Evolutionary conservation across 306 rosid species (phyloP), one percentile per base, ranked within the genome.

Genomic region (Prunus mume): DNA sequence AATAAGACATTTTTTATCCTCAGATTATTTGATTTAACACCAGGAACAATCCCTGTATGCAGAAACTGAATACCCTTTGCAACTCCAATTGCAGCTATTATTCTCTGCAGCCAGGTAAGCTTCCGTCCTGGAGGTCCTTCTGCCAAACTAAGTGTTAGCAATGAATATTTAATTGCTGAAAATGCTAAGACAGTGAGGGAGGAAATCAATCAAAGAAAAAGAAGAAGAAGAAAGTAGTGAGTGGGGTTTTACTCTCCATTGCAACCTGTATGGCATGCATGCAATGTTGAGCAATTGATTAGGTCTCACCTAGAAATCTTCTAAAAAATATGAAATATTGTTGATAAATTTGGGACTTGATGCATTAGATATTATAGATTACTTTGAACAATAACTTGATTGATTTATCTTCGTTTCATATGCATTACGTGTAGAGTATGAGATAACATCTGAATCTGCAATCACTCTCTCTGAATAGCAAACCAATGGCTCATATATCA

Each of bases 21-120:
- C 79, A 90, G 79, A 85, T 88, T 92, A 75, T 89, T 88, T 20
- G 93, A 89, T 58, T 87, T 90, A 17, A 95, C 75, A 43, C 99
- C 99, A 20, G 99, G 97, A 76, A 92, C 95, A 47, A 83, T 90
- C 76, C 99, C 97, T 47, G 99, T 90, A 81, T 95, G 99, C 83
- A 95, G 83, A 86, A 92, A 95, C 76, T 89, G 99, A 87, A 95
- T 75, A 64, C 97, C 97, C 86, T 90, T 92, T 71, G 82, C 89
- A 52, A 90, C 88, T 84, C 93, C 97, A 45, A 95, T 90, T 32
- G 96, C 91, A 47, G 97, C 93, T 54, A 85, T 77, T 82, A 95
- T 89, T 87, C 99, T 92, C 55, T 90, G 97, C 47, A 80, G 73
- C 99, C 97, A 95, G 45, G 87, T 75, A 80, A 95, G 89, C 83